These are phyloP conservation scores for Fusarium metavorans DNA, from an alignment of 2,329 filamentous ascomycete species.

Conservation along the genomic window DNA sequence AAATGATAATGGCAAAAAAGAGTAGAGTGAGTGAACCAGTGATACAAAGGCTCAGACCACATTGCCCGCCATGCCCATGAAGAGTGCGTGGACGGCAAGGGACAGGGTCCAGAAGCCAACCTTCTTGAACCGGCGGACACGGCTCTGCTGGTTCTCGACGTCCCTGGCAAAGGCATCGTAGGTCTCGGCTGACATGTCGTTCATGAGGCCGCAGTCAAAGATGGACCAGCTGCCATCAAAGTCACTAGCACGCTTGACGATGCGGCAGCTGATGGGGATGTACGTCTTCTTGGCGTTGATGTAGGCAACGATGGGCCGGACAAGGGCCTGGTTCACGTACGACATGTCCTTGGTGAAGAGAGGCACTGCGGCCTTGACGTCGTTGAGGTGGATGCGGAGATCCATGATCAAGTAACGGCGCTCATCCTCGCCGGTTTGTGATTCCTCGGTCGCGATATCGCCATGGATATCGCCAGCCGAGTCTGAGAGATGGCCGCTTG, in stretches of 20 bases:
- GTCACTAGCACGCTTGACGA: slow-evolving; percentile 88
- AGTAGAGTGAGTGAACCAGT: slow-evolving; percentile 20
- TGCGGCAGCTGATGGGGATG: slow-evolving; percentile 93
- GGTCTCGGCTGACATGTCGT: slow-evolving; percentile 91
- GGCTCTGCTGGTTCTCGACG: slow-evolving; percentile 88
- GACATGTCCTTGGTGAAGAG: slow-evolving; percentile 92
- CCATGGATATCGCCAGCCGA: slow-evolving; percentile 35
- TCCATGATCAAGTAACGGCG: slow-evolving; percentile 92
- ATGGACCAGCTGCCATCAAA: slow-evolving; percentile 97
- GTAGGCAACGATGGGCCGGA: slow-evolving; percentile 96
- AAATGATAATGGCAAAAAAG: slow-evolving; percentile 10
- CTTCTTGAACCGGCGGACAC: slow-evolving; percentile 89
- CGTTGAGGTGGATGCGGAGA: slow-evolving; percentile 92
- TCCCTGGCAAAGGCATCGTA: slow-evolving; percentile 95
- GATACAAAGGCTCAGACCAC: slow-evolving; percentile 58
- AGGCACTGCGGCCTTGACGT: slow-evolving; percentile 91
- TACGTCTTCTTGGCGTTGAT: slow-evolving; percentile 97
- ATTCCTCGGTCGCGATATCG: slow-evolving; percentile 10
- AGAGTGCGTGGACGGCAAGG: slow-evolving; percentile 90
- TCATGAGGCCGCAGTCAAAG: slow-evolving; percentile 93
- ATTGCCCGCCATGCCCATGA: slow-evolving; percentile 94
- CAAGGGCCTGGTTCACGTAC: slow-evolving; percentile 95
- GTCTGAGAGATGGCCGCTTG: slow-evolving; percentile 51
- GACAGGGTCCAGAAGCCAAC: slow-evolving; percentile 97
- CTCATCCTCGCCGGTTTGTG: slow-evolving; percentile 62